Base-by-base conservation (phyloP, 306 rosid genomes). In the Oxytropis ochrocephala region DNA sequence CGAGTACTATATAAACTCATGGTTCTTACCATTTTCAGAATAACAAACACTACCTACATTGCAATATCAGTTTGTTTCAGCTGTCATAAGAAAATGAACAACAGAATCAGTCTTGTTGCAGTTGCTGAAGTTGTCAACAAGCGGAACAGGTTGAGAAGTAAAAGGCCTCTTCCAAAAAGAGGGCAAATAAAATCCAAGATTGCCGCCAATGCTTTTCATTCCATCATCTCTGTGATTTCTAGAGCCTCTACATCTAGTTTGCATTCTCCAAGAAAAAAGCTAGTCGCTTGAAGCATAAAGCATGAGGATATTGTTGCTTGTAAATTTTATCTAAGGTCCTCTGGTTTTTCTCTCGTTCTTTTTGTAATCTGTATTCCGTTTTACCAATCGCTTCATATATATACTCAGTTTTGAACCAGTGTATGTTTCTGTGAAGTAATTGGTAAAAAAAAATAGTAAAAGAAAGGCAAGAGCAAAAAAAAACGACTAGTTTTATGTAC, bases 171-270 rank as follows among this genome's bases (percentile, higher is more conserved):
- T 71, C 86, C 86, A 3, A 82, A 67, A 64, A 75, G 86, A 75
- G 86, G 86, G 8, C 86, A 78, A 61, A 82, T 82, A n/a, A 82
- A 78, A 30, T 74, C 83, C 5, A 82, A 82, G 79, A 78, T 82
- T 11, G 86, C 83, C 0, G 60, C 76, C 1, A 75, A 66, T 75
- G 86, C 86, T 65, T 68, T 78, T 70, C 65, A 82, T 29, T 82
- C 86, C 33, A 82, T 82, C 7, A 11, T 82, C 0, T 78, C 78
- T 47, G 70, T 67, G 3, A 73, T 82, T 47, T 82, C 76, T 5
- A 78, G 66, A 41, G 83, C 81, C 13, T 82, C 83, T 1, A 76
- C 81, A 16, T 39, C 78, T 6, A 58, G 60, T 41, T 67, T 52
- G 17, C 55, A 62, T 11, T 81, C 82, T 69, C 80, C 77, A 2